These are phyloP conservation scores for Podospora anserina DNA, from an alignment of 495 filamentous ascomycete genomes.

Conservation along the genomic window DNA sequence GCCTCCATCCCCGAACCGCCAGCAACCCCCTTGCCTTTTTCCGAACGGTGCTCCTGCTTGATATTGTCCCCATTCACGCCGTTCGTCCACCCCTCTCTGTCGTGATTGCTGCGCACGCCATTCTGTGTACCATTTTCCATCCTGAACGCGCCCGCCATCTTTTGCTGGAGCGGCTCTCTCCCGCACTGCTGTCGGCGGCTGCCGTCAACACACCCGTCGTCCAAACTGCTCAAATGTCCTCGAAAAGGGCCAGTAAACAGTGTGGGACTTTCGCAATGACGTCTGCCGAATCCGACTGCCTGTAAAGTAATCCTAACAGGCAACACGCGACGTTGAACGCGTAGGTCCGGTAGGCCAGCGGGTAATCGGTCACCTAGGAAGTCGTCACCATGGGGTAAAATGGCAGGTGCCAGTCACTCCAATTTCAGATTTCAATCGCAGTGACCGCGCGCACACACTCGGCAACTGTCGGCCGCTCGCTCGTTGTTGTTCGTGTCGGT, in stretches of 20 bases:
- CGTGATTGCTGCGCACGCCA: slow-evolving; percentile 48
- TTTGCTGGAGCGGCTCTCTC: slow-evolving; percentile 20
- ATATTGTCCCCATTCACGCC: slow-evolving; percentile 37
- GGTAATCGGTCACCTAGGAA: not conserved
- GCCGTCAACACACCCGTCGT: not conserved
- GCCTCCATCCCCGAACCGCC: slow-evolving; percentile 23
- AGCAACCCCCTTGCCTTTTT: slow-evolving; percentile 27
- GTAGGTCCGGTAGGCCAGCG: not conserved
- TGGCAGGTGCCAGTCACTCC: no score
- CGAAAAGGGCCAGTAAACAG: not conserved
- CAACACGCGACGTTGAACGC: not conserved
- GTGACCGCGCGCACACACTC: not conserved
- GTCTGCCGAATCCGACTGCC: not conserved
- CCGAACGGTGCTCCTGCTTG: slow-evolving; percentile 18
- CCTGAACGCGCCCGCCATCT: slow-evolving; percentile 44
- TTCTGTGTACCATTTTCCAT: slow-evolving; percentile 53
- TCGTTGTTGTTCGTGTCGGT: not conserved
- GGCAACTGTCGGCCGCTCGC: not conserved
- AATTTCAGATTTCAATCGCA: not conserved
- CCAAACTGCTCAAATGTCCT: not conserved
- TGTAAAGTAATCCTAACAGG: not conserved
- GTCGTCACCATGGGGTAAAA: not conserved
- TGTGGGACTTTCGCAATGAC: not conserved
- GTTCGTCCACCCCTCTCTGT: slow-evolving; percentile 43
- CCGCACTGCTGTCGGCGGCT: slow-evolving; percentile 12